These are phyloP conservation scores for Aureobasidium sp. DNA, from an alignment of 2,329 filamentous ascomycete species.

Conservation along the genomic window DNA sequence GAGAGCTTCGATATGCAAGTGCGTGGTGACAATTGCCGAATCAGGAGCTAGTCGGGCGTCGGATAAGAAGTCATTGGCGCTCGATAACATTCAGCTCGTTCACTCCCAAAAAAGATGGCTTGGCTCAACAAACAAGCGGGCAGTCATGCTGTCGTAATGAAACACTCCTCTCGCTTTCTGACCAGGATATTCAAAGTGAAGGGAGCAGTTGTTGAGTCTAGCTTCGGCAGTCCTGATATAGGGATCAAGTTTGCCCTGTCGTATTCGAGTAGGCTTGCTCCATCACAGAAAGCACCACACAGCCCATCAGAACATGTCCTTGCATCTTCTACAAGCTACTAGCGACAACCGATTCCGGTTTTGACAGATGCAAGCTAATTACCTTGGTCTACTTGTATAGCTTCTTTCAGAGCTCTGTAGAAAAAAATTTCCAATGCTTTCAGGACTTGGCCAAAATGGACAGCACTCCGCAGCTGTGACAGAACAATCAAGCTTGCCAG, in stretches of 20 bases:
- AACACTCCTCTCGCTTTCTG: not conserved
- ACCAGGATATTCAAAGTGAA: not conserved
- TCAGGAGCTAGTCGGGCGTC: not conserved
- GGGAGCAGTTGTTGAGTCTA: not conserved
- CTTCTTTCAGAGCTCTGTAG: not conserved
- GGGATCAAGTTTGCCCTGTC: not conserved
- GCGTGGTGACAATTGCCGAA: not conserved
- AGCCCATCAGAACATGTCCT: not conserved
- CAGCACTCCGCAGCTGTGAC: not conserved
- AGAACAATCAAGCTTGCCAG: not conserved
- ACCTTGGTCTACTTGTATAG: not conserved
- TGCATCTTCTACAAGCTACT: not conserved
- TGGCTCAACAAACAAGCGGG: conserved; percentile 12
- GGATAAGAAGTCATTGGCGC: not conserved
- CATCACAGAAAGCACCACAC: not conserved
- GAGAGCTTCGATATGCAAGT: not conserved
- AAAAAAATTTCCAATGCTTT: not conserved
- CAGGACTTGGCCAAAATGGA: not conserved
- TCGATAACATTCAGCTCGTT: not conserved
- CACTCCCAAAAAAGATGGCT: not conserved
- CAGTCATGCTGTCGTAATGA: conserved; percentile 11
- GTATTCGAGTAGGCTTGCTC: not conserved
- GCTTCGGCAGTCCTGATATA: not conserved
- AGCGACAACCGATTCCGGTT: not conserved
- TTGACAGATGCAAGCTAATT: not conserved